phyloP scores from a whole-genome alignment of 306 rosid species.

The Dicorynia guianensis region DNA sequence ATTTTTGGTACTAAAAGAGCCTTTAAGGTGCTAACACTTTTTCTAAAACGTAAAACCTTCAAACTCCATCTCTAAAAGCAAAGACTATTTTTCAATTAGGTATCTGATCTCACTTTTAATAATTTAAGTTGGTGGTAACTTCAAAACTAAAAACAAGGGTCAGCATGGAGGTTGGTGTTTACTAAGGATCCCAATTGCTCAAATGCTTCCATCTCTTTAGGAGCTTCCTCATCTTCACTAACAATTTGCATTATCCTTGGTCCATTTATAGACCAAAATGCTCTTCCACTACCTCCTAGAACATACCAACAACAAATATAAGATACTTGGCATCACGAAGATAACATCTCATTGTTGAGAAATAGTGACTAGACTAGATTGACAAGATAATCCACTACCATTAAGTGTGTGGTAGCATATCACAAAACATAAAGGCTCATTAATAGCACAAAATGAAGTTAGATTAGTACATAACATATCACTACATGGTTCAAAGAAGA shows the following conservation, averaged over 20 bases:
- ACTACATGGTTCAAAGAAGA: not conserved
- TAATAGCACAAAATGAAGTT: not conserved
- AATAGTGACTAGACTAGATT: constrained; percentile 10
- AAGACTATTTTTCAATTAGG: too few species aligned
- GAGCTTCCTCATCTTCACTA: constrained; percentile 87
- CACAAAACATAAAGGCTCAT: not conserved
- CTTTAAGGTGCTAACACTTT: too few species aligned
- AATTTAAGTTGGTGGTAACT: too few species aligned
- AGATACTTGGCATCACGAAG: constrained; percentile 3
- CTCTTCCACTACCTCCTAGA: constrained; percentile 89
- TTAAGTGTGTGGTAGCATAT: not conserved
- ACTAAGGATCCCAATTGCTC: constrained; percentile 96
- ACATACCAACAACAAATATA: constrained; percentile 9
- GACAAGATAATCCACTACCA: constrained; percentile 2
- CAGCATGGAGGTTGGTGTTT: constrained; percentile 39
- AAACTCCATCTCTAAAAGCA: too few species aligned
- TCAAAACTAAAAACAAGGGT: too few species aligned
- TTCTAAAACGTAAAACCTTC: too few species aligned
- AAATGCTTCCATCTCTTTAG: constrained; percentile 86
- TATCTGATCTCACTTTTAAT: too few species aligned
- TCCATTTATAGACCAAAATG: constrained; percentile 95
- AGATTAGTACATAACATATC: not conserved
- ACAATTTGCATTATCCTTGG: constrained; percentile 89
- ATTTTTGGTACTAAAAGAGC: too few species aligned
- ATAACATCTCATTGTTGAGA: not conserved